Evolutionary conservation across 495 filamentous ascomycete genomes (phyloP).

Genomic region (Penicillium soppii): DNA sequence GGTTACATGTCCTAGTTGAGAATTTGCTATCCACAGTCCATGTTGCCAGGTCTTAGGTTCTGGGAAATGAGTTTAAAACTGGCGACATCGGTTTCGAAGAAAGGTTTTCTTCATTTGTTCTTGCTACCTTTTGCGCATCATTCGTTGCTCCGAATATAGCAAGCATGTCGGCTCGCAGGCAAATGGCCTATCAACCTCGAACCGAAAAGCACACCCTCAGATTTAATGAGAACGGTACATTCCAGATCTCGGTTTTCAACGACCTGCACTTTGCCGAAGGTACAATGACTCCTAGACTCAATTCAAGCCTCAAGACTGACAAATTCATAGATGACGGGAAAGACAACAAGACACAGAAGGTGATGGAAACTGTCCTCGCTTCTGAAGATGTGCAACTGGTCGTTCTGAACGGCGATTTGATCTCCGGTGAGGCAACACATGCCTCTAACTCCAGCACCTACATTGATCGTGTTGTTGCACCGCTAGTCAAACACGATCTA

Average conservation of each 20-base stretch:
- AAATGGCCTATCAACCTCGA: neutral
- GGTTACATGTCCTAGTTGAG: neutral
- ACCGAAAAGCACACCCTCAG: neutral
- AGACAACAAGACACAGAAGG: conserved; percentile 56
- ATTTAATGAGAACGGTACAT: conserved; percentile 33
- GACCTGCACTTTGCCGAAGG: conserved; percentile 70
- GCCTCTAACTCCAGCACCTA: conserved; percentile 54
- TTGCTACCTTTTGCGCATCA: neutral
- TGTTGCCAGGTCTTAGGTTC: neutral
- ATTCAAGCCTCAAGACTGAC: neutral
- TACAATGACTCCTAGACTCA: conserved; percentile 19
- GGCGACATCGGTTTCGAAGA: neutral
- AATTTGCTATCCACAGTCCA: neutral
- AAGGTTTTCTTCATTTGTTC: neutral
- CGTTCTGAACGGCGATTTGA: conserved; percentile 69
- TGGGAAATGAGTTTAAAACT: neutral
- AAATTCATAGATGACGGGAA: conserved; percentile 47
- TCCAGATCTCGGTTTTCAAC: conserved; percentile 58
- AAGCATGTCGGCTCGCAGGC: neutral
- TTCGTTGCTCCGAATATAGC: neutral
- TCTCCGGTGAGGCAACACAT: conserved; percentile 66
- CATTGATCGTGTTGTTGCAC: conserved; percentile 59
- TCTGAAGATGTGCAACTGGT: conserved; percentile 56
- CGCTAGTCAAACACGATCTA: conserved; percentile 51
- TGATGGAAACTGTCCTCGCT: conserved; percentile 59